phyloP scores from a whole-genome alignment of 2,329 filamentous ascomycete species.

The Whalleya microplaca region DNA sequence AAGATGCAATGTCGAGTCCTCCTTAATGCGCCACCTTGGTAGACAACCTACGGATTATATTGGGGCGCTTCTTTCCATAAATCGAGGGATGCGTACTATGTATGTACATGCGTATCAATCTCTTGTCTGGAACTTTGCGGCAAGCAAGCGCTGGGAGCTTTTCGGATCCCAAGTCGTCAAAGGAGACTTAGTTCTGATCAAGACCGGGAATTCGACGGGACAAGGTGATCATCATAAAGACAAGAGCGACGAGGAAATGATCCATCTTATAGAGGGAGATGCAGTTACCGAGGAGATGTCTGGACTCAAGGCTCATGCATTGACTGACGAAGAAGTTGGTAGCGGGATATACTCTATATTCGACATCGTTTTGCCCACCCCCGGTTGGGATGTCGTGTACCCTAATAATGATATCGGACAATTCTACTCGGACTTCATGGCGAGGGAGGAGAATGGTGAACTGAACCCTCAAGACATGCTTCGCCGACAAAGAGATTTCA shows the following conservation, averaged over 20 bases:
- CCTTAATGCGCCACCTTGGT: constrained; percentile 77
- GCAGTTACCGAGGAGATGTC: constrained; percentile 50
- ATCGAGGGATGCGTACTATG: constrained; percentile 83
- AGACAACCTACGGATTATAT: constrained; percentile 68
- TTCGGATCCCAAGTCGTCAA: constrained; percentile 76
- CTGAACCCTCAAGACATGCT: constrained; percentile 88
- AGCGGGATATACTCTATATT: constrained; percentile 80
- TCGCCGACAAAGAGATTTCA: constrained; percentile 82
- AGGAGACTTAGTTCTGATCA: constrained; percentile 78
- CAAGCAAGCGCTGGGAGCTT: constrained; percentile 76
- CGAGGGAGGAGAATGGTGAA: constrained; percentile 71
- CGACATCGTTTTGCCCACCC: constrained; percentile 89
- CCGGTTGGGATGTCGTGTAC: constrained; percentile 88
- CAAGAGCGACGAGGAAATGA: constrained; percentile 69
- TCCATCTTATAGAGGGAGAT: constrained; percentile 60
- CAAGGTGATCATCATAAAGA: constrained; percentile 52
- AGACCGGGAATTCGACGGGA: constrained; percentile 37
- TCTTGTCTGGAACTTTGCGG: constrained; percentile 88
- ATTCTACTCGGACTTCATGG: constrained; percentile 89
- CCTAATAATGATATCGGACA: constrained; percentile 81
- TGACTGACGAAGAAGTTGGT: constrained; percentile 77
- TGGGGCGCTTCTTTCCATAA: constrained; percentile 80
- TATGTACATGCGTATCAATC: constrained; percentile 98
- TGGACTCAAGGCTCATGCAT: constrained; percentile 64
- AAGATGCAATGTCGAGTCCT: constrained; percentile 79